These are phyloP conservation scores for Arthrobotrys entomopaga DNA, from an alignment of 2,329 filamentous ascomycete species.

Conservation along the genomic window DNA sequence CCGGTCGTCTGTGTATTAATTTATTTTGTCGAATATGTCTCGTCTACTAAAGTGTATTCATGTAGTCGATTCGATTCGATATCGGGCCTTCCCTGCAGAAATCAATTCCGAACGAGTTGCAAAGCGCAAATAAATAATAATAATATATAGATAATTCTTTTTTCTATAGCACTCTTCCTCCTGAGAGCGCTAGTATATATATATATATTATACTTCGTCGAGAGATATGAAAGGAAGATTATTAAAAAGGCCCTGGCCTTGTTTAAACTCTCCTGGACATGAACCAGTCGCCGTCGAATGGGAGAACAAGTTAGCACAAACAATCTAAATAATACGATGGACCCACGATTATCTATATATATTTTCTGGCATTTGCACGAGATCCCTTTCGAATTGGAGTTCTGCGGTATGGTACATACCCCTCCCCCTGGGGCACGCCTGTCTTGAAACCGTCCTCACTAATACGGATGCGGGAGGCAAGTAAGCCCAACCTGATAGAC, in stretches of 20 bases:
- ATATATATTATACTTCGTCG: too few relatives aligned
- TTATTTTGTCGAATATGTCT: too few relatives aligned
- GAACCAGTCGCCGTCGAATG: not conserved
- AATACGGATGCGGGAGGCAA: conserved; percentile 55
- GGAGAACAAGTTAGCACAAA: not conserved
- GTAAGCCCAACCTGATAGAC: conserved; percentile 29
- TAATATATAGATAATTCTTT: too few relatives aligned
- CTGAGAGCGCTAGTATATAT: too few relatives aligned
- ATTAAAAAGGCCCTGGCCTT: not conserved
- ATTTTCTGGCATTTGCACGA: not conserved
- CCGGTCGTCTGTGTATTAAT: too few relatives aligned
- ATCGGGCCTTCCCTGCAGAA: too few relatives aligned
- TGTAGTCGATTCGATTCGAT: too few relatives aligned
- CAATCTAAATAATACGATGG: not conserved
- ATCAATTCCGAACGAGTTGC: too few relatives aligned
- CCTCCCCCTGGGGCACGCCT: conserved; percentile 30
- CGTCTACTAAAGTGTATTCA: too few relatives aligned
- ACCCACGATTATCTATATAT: not conserved
- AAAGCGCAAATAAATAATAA: too few relatives aligned
- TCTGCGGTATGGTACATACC: not conserved
- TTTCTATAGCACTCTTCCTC: too few relatives aligned
- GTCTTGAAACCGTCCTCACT: conserved; percentile 54
- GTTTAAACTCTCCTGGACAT: conserved; percentile 1
- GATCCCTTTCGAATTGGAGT: not conserved
- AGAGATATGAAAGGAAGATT: too few relatives aligned